Base-by-base conservation (phyloP, 2,329 filamentous ascomycete species). In the Ascochyta lentis region DNA sequence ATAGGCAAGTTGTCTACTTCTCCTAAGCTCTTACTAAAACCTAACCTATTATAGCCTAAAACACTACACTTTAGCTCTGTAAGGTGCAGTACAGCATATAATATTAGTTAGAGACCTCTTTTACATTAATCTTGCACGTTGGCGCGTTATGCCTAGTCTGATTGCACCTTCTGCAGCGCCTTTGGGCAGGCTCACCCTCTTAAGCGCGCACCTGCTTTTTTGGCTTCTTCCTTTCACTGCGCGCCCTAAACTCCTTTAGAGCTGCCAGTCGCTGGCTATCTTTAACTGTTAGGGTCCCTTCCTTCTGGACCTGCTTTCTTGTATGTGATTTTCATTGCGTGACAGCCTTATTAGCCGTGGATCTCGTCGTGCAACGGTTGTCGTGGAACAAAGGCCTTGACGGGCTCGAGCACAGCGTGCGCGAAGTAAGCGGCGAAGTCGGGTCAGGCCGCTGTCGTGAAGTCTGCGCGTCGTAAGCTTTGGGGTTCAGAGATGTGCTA, bases 361-460 rank as follows among this genome's bases (percentile, higher is more conserved):
- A 41, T 41, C 23, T 41, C 27, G 47, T 60, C 50, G 54, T 51
- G 54, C 29, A 62, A 49, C 35, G n/a, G 15, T 42, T n/a, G 19
- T 29, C 54, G 60, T 34, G 41, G 33, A 13, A 62, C 50, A 26
- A 47, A 60, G 13, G 49, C 43, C 42, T 44, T 50, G 23, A 56
- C 57, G 19, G 50, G 47, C 42, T 35, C 33, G 37, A 58, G 54
- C 16, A 54, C 47, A 41, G 54, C 53, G 45, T 63, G 39, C 38
- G 54, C 50, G 44, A 56, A 58, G n/a, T 56, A 50, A 16, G 54
- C 50, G 4, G 23, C 24, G 33, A 53, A 58, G 48, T 60, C 54
- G 29, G 41, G 33, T 33, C 12, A 50, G 10, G 48, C 34, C 24
- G 45, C 41, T n/a, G 47, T 12, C 16, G 23, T 10, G 26, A 24